Conservation (phyloP, 441 rosid species). For the Pelargonium cotyledonis region DNA sequence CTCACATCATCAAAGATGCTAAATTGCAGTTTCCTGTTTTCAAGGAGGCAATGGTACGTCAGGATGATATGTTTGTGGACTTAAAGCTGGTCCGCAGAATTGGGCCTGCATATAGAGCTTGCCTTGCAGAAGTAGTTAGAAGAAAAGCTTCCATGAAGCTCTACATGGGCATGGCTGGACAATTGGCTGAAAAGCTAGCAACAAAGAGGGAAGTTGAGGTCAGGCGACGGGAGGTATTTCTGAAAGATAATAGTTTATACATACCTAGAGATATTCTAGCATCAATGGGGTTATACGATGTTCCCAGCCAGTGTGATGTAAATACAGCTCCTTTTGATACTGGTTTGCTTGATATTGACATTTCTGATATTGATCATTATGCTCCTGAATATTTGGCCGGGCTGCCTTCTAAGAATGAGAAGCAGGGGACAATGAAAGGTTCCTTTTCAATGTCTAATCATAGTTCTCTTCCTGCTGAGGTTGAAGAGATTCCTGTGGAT, state of each 20-base stretch:
- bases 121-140: constrained; percentile 93
- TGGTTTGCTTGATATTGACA: constrained; percentile 71
- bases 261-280: constrained; percentile 73
- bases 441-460: constrained; percentile 62
- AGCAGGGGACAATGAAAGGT: constrained; percentile 44
- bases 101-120: constrained; percentile 93
- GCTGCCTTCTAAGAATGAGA: constrained; percentile 43
- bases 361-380: constrained; percentile 66
- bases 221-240: constrained; percentile 85
- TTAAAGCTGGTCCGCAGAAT: constrained; percentile 72
- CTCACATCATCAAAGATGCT: constrained; percentile 74
- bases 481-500: constrained; percentile 42
- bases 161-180: constrained; percentile 98
- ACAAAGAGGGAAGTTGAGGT: constrained; percentile 79
- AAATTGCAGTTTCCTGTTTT: constrained; percentile 93
- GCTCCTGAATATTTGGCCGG: constrained; percentile 79
- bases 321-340: constrained; percentile 83
- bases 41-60: constrained; percentile 81
- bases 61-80: constrained; percentile 68
- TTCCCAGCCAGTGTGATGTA: constrained; percentile 93
- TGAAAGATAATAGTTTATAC: constrained; percentile 53
- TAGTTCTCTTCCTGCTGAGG: constrained; percentile 52
- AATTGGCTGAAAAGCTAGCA: constrained; percentile 92
- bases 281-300: constrained; percentile 83
- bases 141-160: constrained; percentile 96